Percentiles rank a stretch among this genome's conserved stretches.
These are phyloP conservation scores for Saccharum spontaneum DNA, from an alignment of 176 grass and related monocot species.

Conservation along the genomic window DNA sequence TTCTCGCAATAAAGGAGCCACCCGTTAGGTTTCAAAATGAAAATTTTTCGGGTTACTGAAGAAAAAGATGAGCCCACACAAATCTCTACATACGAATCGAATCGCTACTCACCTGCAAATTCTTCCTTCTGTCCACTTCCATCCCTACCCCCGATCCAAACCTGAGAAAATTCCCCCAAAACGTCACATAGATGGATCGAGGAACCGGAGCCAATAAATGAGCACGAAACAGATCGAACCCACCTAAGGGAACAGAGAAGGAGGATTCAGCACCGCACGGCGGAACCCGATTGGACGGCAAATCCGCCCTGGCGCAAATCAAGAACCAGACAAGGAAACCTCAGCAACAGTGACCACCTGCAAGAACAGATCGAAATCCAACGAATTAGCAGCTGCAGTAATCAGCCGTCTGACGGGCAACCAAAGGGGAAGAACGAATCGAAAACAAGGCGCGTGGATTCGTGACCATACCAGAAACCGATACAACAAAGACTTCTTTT, in stretches of 20 bases:
- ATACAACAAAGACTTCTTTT: neutral
- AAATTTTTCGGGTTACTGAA: neutral
- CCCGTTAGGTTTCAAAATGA: conserved; percentile 5
- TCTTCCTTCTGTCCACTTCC: conserved; percentile 38
- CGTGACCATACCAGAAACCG: conserved; percentile 17
- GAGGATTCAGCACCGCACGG: neutral
- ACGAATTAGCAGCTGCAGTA: neutral
- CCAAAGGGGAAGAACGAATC: neutral
- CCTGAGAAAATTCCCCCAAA: neutral
- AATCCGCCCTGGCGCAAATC: neutral
- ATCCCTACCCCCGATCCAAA: conserved; percentile 27
- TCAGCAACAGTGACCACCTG: neutral
- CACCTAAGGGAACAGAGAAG: conserved; percentile 18
- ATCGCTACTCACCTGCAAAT: conserved; percentile 33
- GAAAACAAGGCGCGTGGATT: neutral
- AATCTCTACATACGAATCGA: neutral
- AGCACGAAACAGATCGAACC: conserved; percentile 30
- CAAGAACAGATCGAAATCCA: conserved; percentile 29
- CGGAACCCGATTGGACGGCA: neutral
- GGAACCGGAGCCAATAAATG: conserved; percentile 14
- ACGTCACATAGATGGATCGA: conserved; percentile 25
- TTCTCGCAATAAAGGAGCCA: conserved; percentile 16
- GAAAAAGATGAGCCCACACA: neutral
- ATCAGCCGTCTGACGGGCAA: neutral
- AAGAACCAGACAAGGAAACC: neutral